phyloP scores from a whole-genome alignment of 345 rosid genomes.

The Arabis hirsuta region DNA sequence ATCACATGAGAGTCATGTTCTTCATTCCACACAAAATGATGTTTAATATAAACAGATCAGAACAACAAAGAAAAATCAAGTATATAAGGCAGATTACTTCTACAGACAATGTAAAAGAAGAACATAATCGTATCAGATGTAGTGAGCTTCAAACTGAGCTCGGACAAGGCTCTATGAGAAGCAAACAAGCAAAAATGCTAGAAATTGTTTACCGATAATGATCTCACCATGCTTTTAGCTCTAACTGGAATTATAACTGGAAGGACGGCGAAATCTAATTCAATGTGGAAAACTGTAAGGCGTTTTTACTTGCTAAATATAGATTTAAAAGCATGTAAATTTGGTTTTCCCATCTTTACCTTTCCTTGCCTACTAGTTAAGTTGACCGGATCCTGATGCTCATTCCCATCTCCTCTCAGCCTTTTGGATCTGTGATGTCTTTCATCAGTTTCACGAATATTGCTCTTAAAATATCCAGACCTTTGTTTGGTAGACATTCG shows the following conservation, averaged over 20 bases:
- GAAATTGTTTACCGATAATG: too few relatives aligned
- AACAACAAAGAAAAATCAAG: not conserved
- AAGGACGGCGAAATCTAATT: conserved; percentile 21
- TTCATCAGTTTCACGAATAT: conserved; percentile 38
- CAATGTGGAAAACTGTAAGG: conserved; percentile 26
- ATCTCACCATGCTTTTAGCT: too few relatives aligned
- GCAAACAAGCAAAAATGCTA: too few relatives aligned
- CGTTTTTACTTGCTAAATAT: conserved; percentile 35
- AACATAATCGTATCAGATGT: too few relatives aligned
- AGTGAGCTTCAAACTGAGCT: too few relatives aligned
- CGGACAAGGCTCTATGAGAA: too few relatives aligned
- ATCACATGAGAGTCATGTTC: conserved; percentile 9
- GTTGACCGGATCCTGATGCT: conserved; percentile 51
- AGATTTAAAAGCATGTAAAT: conserved; percentile 36
- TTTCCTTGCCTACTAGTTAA: conserved; percentile 55
- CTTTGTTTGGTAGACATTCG: conserved; percentile 43
- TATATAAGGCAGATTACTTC: not conserved
- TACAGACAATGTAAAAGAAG: too few relatives aligned
- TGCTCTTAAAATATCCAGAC: conserved; percentile 36
- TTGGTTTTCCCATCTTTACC: conserved; percentile 57
- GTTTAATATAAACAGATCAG: not conserved
- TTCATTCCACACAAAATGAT: conserved; percentile 4
- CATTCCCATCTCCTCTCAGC: conserved; percentile 43
- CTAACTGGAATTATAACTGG: conserved; percentile 4
- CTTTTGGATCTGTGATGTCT: conserved; percentile 26